Percentiles rank a stretch among this genome's conserved stretches.
These are phyloP conservation scores for Polychaeton citri DNA, from an alignment of 2,329 filamentous ascomycete species.

Conservation along the genomic window DNA sequence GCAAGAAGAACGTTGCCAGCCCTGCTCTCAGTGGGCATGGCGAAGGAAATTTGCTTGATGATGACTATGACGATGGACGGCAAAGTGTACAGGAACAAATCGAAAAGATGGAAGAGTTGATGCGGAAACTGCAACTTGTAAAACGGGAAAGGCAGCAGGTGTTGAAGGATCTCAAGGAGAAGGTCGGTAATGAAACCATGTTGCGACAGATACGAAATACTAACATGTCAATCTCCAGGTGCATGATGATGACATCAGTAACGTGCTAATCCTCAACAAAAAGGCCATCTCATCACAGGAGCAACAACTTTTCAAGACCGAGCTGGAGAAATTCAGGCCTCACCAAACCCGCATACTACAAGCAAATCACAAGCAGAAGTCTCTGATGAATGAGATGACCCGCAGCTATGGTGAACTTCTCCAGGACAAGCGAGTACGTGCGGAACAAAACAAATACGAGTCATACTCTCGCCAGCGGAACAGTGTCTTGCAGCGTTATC, in stretches of 20 bases:
- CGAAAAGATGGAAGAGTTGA: conserved; percentile 69
- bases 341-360: conserved; percentile 85
- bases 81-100: conserved; percentile 84
- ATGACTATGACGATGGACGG: conserved; percentile 73
- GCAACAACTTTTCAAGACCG: conserved; percentile 80
- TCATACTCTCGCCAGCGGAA: conserved; percentile 69
- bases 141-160: conserved; percentile 87
- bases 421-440: conserved; percentile 84
- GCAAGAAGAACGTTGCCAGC: conserved; percentile 48
- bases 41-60: conserved; percentile 76
- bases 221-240: conserved; percentile 43
- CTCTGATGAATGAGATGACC: conserved; percentile 89
- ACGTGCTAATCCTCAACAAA: conserved; percentile 94
- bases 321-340: conserved; percentile 92
- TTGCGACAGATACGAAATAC: neutral
- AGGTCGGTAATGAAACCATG: conserved; percentile 49
- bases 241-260: conserved; percentile 92
- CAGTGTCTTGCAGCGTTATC: conserved; percentile 73
- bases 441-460: conserved; percentile 94
- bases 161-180: conserved; percentile 92
- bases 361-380: conserved; percentile 88
- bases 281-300: conserved; percentile 91
- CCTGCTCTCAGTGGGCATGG: conserved; percentile 27
- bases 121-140: conserved; percentile 82
- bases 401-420: conserved; percentile 73